phyloP scores from a whole-genome alignment of 1,284 basidiomycete species.

The Exobasidium cylindrosporum region DNA sequence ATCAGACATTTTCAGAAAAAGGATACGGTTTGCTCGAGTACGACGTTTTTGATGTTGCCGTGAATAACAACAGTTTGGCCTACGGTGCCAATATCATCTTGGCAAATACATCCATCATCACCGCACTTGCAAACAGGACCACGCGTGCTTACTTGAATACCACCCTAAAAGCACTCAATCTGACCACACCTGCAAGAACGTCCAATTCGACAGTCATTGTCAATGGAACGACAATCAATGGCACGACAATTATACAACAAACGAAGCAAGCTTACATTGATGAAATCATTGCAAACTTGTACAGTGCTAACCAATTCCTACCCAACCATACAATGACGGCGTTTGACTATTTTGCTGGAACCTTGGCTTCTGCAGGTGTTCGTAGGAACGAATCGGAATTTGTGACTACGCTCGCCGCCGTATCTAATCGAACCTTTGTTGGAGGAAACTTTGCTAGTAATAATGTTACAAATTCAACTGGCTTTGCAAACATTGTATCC shows the following conservation, averaged over 20 bases:
- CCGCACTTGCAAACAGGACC: constrained; percentile 17
- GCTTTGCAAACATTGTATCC: constrained; percentile 69
- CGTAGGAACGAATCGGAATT: constrained; percentile 30
- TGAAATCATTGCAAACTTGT: background rate
- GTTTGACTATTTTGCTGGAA: constrained; percentile 66
- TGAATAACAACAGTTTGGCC: constrained; percentile 12
- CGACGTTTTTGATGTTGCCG: constrained; percentile 33
- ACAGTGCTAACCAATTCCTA: constrained; percentile 54
- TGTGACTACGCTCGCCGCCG: constrained; percentile 58
- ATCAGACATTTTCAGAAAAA: constrained; percentile 20
- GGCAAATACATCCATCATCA: constrained; percentile 27
- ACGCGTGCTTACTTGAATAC: constrained; percentile 33
- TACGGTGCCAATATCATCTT: constrained; percentile 30
- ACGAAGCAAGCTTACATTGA: background rate
- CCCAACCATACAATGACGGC: constrained; percentile 71
- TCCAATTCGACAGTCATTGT: constrained; percentile 11
- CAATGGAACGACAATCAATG: constrained; percentile 37
- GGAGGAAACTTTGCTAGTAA: constrained; percentile 69
- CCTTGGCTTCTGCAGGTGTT: constrained; percentile 59
- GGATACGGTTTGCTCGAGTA: constrained; percentile 45
- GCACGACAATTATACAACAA: background rate
- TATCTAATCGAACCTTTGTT: constrained; percentile 63
- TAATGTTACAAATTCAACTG: constrained; percentile 2
- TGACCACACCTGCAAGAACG: background rate
- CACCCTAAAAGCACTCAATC: background rate